Evolutionary conservation across 2,329 filamentous ascomycete species (phyloP), one percentile per base, ranked within the genome.

Genomic region (Pyricularia sp.): DNA sequence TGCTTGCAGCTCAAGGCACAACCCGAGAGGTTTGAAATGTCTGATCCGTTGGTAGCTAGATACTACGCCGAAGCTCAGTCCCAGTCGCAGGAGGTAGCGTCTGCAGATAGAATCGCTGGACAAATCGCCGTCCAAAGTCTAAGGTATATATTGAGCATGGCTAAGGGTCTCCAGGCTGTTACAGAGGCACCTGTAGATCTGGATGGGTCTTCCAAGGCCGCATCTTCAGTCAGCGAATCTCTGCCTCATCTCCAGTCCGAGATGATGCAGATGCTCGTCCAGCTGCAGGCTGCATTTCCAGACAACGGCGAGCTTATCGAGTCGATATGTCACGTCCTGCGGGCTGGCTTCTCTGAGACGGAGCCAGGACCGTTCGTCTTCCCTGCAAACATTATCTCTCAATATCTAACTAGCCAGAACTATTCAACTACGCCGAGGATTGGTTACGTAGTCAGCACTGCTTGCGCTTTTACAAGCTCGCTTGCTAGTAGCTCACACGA

Each of bases 341-440:
- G 87, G 55, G 83, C 86, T 24, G 91, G 91, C 0, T 93, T 93
- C 70, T 87, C 87, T 0, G 91, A 96, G 73, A 82, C 81, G 0
- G 83, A 86, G 30, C 84, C 88, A 3, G 90, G 90, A 0, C 88
- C 90, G 0, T 93, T 94, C 70, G 89, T 93, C 9, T 85, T 96
- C 66, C 82, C 87, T 2, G 80, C 88, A 0, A 77, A 81, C 0
- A 80, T 85, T 68, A 84, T 90, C n/a, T 84, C 86, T 12, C 79
- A 85, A 57, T 88, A 89, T 72, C 79, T 94, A 61, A 79, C 82
- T 3, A 82, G 82, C 63, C 82, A 86, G 26, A 78, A 76, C 1
- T 75, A 82, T 49, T 35, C 30, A 13, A 76, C 82, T n/a, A 88
- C 84, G 10, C 87, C 88, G 13, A 81, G 88, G 60, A 79, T 91